Conservation (phyloP, 768 basidiomycete genomes). For the Phanerochaete carnosa region DNA sequence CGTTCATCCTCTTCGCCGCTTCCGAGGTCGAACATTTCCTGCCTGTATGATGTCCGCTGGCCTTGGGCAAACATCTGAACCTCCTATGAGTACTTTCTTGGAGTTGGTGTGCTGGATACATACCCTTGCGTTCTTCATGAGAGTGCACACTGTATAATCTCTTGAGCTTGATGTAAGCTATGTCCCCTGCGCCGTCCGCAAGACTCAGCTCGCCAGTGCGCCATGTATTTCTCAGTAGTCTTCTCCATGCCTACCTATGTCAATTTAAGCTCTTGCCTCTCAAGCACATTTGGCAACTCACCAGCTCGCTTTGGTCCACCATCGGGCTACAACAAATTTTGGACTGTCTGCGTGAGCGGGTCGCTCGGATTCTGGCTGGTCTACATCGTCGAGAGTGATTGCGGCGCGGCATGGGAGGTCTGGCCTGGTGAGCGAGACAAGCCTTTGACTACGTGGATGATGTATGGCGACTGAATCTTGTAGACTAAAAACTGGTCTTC, state of each 20-base stretch:
- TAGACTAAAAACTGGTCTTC: conserved; percentile 80
- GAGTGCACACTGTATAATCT: conserved; percentile 94
- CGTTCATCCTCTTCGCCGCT: conserved; percentile 79
- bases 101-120: neutral
- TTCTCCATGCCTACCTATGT: conserved; percentile 76
- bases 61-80: conserved; percentile 62
- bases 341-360: conserved; percentile 85
- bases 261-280: neutral
- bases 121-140: conserved; percentile 96
- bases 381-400: conserved; percentile 79
- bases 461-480: conserved; percentile 88
- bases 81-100: neutral
- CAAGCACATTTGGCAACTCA: conserved; percentile 36
- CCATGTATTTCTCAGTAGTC: conserved; percentile 79
- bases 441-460: conserved; percentile 93
- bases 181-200: neutral
- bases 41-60: conserved; percentile 50
- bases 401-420: conserved; percentile 41
- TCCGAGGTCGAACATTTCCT: conserved; percentile 64
- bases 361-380: conserved; percentile 87
- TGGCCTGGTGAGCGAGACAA: conserved; percentile 44
- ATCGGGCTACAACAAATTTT: conserved; percentile 96
- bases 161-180: conserved; percentile 16
- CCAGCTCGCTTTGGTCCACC: conserved; percentile 97
- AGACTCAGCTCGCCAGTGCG: conserved; percentile 53